Base-by-base conservation (phyloP, 1,139 yeast species). In the Yamadazyma triangularis region DNA sequence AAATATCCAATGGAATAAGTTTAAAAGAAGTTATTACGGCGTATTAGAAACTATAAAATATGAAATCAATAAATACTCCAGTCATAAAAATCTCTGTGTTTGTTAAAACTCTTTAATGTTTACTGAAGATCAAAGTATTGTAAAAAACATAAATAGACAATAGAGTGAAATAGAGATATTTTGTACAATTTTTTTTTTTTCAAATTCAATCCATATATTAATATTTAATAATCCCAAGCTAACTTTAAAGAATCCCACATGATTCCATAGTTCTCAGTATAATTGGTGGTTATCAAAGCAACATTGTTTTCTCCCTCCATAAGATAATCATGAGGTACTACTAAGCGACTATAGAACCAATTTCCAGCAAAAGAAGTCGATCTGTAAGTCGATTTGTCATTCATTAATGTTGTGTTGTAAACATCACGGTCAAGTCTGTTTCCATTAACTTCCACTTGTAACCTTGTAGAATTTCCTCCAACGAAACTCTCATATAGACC, bases 1-100 rank as follows among this genome's bases (percentile, higher is more conserved):
- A 50, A 44, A 13, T 73, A 69, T 40, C 70, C 73, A 2, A 64
- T 49, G 29, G 68, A 61, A 49, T 26, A 56, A 46, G 28, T 10
- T 22, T 18, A 18, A 18, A 18, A n/a, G n/a, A n/a, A n/a, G n/a
- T n/a, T n/a, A n/a, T n/a, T n/a, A n/a, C n/a, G n/a, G n/a, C n/a
- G n/a, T n/a, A n/a, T n/a, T n/a, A n/a, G n/a, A n/a, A n/a, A n/a
- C n/a, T n/a, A n/a, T n/a, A n/a, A n/a, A n/a, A n/a, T n/a, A n/a
- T n/a, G n/a, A n/a, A n/a, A n/a, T n/a, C n/a, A n/a, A n/a, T n/a
- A n/a, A n/a, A n/a, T n/a, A n/a, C n/a, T n/a, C n/a, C n/a, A n/a
- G n/a, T n/a, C n/a, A n/a, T n/a, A n/a, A n/a, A n/a, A n/a, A n/a
- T n/a, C n/a, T n/a, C n/a, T n/a, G n/a, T n/a, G n/a, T n/a, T n/a